Percentiles rank a stretch among this genome's conserved stretches.
These are phyloP conservation scores for Nakataea oryzae DNA, from an alignment of 2,329 filamentous ascomycete species.

Conservation along the genomic window DNA sequence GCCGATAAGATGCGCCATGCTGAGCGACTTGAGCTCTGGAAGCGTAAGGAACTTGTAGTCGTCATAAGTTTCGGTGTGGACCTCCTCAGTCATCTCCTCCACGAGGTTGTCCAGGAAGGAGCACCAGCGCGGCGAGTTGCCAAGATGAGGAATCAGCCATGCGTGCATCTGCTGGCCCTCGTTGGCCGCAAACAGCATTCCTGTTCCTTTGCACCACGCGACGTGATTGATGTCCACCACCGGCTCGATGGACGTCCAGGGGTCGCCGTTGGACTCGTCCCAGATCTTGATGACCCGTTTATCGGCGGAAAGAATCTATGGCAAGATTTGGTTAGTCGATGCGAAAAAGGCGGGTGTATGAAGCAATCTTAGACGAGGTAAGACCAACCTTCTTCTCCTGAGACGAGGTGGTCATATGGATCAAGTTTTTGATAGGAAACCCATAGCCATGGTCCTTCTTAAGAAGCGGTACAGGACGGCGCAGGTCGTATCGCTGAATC, in stretches of 20 bases:
- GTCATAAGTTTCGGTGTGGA: slow-evolving; percentile 77
- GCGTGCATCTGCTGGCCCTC: slow-evolving; percentile 92
- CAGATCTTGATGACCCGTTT: slow-evolving; percentile 97
- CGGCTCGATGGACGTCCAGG: slow-evolving; percentile 94
- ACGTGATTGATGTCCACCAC: slow-evolving; percentile 92
- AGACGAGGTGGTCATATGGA: slow-evolving; percentile 58
- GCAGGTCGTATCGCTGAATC: slow-evolving; percentile 83
- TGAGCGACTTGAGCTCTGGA: slow-evolving; percentile 75
- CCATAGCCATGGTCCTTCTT: slow-evolving; percentile 96
- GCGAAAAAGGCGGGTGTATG: background rate
- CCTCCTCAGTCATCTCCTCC: slow-evolving; percentile 92
- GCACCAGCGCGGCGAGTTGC: slow-evolving; percentile 70
- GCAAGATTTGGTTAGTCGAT: background rate
- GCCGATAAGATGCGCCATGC: slow-evolving; percentile 79
- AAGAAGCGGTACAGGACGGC: slow-evolving; percentile 74
- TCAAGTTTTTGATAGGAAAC: slow-evolving; percentile 79
- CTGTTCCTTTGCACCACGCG: slow-evolving; percentile 82
- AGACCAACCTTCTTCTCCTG: slow-evolving; percentile 56
- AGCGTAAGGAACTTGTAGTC: slow-evolving; percentile 98
- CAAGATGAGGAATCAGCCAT: slow-evolving; percentile 28
- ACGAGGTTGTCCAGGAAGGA: slow-evolving; percentile 95
- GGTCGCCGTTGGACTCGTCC: slow-evolving; percentile 70
- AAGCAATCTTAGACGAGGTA: no score
- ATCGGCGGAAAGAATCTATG: slow-evolving; percentile 69
- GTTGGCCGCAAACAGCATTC: slow-evolving; percentile 94